These are phyloP conservation scores for Codiaeum variegatum DNA, from an alignment of 441 rosid genomes.

Conservation along the genomic window DNA sequence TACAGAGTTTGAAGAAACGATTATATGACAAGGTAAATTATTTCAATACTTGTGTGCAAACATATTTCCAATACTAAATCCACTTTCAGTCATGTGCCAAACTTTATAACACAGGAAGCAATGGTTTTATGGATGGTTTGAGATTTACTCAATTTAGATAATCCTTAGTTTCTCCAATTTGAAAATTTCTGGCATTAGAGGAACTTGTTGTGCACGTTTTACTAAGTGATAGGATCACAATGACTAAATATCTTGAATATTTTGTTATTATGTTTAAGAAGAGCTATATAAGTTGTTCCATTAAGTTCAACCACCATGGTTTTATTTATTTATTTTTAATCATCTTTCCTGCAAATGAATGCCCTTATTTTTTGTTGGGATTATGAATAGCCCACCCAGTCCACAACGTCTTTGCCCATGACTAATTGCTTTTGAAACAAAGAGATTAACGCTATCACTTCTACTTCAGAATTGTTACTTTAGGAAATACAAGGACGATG, in stretches of 20 bases:
- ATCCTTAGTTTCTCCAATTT: neutral
- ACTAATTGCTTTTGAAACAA: neutral
- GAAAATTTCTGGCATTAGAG: neutral
- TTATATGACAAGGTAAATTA: conserved; percentile 56
- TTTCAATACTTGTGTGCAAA: neutral
- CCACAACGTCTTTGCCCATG: too few relatives aligned
- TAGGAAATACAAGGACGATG: conserved; percentile 59
- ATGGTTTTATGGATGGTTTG: neutral
- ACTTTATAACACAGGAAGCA: neutral
- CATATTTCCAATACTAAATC: neutral
- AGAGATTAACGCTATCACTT: neutral
- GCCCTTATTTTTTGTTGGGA: neutral
- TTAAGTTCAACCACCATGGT: neutral
- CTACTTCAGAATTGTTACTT: conserved; percentile 54
- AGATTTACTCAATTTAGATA: neutral
- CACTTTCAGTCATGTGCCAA: neutral
- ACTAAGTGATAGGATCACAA: neutral
- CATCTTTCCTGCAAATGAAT: neutral
- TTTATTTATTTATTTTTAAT: neutral
- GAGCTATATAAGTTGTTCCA: neutral
- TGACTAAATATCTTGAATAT: neutral
- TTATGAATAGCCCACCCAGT: neutral
- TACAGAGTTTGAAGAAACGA: conserved; percentile 52
- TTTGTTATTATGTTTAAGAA: neutral
- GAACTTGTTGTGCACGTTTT: neutral